A percentile compares a stretch with the other conserved stretches of the same genome.
These are phyloP conservation scores for Mycena chlorophos DNA, from an alignment of 768 basidiomycete species.

Conservation along the genomic window DNA sequence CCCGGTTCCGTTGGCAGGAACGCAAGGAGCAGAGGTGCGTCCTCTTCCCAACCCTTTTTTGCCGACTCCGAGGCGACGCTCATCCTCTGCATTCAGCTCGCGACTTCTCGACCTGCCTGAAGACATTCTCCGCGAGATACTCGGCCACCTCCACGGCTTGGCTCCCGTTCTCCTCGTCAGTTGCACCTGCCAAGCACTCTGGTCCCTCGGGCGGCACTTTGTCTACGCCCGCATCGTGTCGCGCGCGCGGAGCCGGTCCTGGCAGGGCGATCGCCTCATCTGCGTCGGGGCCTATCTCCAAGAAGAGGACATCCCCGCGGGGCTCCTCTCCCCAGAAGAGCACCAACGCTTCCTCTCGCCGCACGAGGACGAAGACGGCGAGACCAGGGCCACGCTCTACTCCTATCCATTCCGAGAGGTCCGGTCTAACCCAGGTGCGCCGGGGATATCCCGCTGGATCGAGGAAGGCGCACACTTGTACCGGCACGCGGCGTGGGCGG, in stretches of 20 bases:
- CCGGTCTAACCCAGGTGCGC: neutral
- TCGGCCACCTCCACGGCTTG: neutral
- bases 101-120: constrained; percentile 1
- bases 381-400: neutral
- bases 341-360: neutral
- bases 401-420: neutral
- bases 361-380: neutral
- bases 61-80: neutral
- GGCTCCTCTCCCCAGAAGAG: neutral
- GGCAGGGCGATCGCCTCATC: constrained; percentile 11
- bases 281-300: constrained; percentile 9
- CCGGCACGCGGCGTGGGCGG: neutral
- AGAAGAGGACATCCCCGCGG: constrained; percentile 4
- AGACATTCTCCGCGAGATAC: constrained; percentile 7
- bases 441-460: neutral
- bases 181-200: constrained; percentile 8
- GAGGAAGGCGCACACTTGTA: neutral
- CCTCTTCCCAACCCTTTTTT: neutral
- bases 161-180: neutral
- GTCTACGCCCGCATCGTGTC: neutral
- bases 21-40: neutral
- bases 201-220: constrained; percentile 3
- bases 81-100: neutral
- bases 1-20: neutral
- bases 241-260: neutral